These are phyloP conservation scores for Solanum microdontum DNA, from an alignment of 257 asterid genomes.

Conservation along the genomic window DNA sequence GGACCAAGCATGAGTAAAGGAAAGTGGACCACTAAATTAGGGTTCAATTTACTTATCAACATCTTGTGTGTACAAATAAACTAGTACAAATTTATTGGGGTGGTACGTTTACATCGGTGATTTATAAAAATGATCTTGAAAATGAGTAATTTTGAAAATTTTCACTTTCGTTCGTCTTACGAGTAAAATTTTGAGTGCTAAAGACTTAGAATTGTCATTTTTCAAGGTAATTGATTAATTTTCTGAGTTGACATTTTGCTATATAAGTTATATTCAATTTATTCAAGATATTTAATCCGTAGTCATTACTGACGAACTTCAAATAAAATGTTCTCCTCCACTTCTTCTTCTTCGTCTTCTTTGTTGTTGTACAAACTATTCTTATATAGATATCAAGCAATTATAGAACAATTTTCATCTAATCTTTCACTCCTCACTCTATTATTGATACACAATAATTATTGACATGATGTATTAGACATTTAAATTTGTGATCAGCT, in stretches of 20 bases:
- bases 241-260: neutral
- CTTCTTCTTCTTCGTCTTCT: neutral
- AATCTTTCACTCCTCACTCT: neutral
- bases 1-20: neutral
- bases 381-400: neutral
- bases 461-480: neutral
- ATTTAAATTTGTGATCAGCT: neutral
- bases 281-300: neutral
- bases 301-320: no score
- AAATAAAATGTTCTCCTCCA: neutral
- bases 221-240: neutral
- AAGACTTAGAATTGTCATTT: neutral
- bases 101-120: neutral
- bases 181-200: neutral
- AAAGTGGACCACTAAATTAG: neutral
- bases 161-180: rapidly evolving
- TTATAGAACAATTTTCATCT: neutral
- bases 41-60: neutral
- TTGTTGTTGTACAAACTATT: neutral
- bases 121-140: neutral
- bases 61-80: neutral
- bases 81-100: neutral
- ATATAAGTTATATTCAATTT: neutral
- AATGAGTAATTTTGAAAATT: neutral
- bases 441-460: neutral